Evolutionary conservation across 345 rosid species (phyloP).

Genomic region (Populus pruinosa): DNA sequence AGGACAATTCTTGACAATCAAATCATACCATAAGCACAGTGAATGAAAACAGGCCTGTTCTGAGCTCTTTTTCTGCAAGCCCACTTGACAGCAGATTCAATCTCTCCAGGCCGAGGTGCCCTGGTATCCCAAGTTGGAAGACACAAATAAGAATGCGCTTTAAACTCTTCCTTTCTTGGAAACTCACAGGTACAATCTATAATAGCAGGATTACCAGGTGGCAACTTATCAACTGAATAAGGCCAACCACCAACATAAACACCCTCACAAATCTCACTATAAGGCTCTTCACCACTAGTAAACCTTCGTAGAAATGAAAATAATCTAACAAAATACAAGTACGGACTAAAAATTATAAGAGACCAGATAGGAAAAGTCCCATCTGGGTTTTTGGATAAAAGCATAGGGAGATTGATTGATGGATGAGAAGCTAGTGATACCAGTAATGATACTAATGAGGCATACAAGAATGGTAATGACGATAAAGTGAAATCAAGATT

Average conservation of each 20-base stretch:
- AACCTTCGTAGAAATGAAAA: constrained; percentile 44
- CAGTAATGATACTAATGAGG: constrained; percentile 39
- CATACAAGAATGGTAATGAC: constrained; percentile 50
- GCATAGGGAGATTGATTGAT: constrained; percentile 26
- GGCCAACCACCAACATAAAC: constrained; percentile 80
- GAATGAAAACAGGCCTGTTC: constrained; percentile 53
- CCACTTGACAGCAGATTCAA: constrained; percentile 76
- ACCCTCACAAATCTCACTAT: constrained; percentile 48
- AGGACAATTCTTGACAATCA: not conserved
- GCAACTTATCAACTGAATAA: constrained; percentile 35
- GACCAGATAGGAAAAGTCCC: constrained; percentile 67
- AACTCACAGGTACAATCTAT: constrained; percentile 73
- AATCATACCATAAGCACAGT: constrained; percentile 67
- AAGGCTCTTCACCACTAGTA: constrained; percentile 52
- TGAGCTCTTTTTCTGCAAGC: constrained; percentile 59
- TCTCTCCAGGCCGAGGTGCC: constrained; percentile 59
- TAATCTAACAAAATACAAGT: constrained; percentile 42
- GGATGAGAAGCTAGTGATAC: constrained; percentile 32
- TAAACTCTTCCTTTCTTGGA: constrained; percentile 44
- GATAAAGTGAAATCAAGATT: constrained; percentile 28
- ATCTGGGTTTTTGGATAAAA: constrained; percentile 57
- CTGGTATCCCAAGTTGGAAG: constrained; percentile 80
- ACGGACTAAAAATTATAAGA: constrained; percentile 50
- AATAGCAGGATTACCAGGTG: constrained; percentile 68
- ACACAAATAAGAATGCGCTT: constrained; percentile 48